A percentile compares a stretch with the other conserved stretches of the same genome.
These are phyloP conservation scores for Spergularia bocconei DNA, from an alignment of 148 eudicot species.

Conservation along the genomic window DNA sequence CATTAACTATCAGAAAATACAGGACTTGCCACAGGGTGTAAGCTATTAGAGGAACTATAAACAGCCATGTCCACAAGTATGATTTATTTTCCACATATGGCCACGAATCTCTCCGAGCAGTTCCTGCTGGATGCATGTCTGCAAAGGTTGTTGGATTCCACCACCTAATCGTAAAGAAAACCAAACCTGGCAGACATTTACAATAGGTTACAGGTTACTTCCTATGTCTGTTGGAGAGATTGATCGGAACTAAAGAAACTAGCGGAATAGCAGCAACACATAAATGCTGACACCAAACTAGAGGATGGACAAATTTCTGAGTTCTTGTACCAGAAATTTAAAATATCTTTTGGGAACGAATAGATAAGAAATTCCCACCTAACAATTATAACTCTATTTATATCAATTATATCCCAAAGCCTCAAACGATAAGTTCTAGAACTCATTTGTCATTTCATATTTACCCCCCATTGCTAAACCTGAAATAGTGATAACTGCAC, in stretches of 20 bases:
- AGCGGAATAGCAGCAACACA: not conserved
- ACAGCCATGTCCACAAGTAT: constrained; percentile 79
- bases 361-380: no score
- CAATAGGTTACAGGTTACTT: constrained; percentile 16
- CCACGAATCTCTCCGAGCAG: constrained; percentile 69
- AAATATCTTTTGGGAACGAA: not conserved
- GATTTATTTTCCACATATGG: constrained; percentile 72
- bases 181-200: constrained; percentile 57
- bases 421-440: no score
- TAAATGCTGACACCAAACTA: no score
- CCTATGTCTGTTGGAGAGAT: not conserved
- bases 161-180: constrained; percentile 96
- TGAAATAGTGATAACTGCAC: no score
- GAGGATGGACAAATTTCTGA: not conserved
- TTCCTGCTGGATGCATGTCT: constrained; percentile 91
- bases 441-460: no score
- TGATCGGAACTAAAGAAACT: not conserved
- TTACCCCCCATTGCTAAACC: no score
- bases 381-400: not conserved
- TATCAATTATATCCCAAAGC: no score
- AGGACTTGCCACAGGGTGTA: constrained; percentile 85
- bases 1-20: constrained; percentile 82
- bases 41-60: constrained; percentile 79
- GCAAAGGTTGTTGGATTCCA: constrained; percentile 83
- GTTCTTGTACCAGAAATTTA: no score